A percentile compares a stretch with the other conserved stretches of the same genome.
phyloP scores from a whole-genome alignment of 768 basidiomycete genomes.

The Russula sp. region DNA sequence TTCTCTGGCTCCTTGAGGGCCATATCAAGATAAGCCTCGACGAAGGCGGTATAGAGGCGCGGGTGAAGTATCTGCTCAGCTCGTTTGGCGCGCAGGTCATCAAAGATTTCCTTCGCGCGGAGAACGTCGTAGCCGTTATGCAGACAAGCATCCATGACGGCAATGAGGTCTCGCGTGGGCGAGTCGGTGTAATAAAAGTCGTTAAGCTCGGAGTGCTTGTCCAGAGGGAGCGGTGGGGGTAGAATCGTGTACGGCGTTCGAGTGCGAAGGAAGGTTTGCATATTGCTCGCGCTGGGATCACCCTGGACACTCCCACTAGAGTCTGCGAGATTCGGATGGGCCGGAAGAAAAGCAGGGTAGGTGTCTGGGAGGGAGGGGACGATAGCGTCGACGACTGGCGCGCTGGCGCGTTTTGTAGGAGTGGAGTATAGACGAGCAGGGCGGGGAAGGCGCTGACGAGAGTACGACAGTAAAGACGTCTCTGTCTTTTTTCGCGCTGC shows the following conservation, averaged over 20 bases:
- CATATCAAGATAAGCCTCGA: conserved; percentile 59
- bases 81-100: conserved; percentile 44
- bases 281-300: conserved; percentile 30
- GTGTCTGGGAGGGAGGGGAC: conserved; percentile 34
- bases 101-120: conserved; percentile 71
- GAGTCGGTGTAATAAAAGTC: conserved; percentile 61
- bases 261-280: conserved; percentile 48
- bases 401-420: conserved; percentile 49
- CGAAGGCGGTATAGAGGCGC: conserved; percentile 56
- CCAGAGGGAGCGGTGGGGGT: conserved; percentile 58
- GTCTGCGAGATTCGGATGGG: conserved; percentile 23
- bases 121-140: conserved; percentile 68
- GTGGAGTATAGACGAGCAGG: conserved; percentile 68
- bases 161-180: conserved; percentile 57
- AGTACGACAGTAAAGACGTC: conserved; percentile 49
- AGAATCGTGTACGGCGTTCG: conserved; percentile 49
- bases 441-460: conserved; percentile 61
- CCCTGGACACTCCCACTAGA: conserved; percentile 2
- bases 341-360: conserved; percentile 37
- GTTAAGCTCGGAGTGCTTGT: conserved; percentile 36
- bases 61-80: conserved; percentile 43
- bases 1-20: conserved; percentile 44
- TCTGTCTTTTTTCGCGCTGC: conserved; percentile 27
- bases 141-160: conserved; percentile 81
- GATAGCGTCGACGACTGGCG: conserved; percentile 44